A percentile compares a stretch with the other conserved stretches of the same genome.
These are phyloP conservation scores for Paragyromitra xinjiangensis DNA, from an alignment of 495 filamentous ascomycete genomes.

Conservation along the genomic window DNA sequence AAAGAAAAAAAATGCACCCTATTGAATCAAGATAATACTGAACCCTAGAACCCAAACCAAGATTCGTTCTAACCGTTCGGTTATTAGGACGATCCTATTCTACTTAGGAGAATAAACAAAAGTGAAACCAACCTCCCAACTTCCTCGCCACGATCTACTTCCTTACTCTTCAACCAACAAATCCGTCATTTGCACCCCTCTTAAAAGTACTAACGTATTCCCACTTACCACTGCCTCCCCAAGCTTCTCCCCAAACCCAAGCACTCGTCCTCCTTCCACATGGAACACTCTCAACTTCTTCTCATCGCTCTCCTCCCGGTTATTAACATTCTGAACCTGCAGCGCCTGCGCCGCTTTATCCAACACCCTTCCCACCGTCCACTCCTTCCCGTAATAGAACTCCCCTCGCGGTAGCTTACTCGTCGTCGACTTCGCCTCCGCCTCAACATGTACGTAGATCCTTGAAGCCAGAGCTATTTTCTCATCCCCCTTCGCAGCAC, in stretches of 20 bases:
- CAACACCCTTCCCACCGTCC: conserved; percentile 86
- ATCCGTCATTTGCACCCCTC: conserved; percentile 74
- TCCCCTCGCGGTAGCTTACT: conserved; percentile 78
- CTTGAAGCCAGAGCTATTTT: conserved; percentile 80
- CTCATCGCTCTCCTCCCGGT: conserved; percentile 78
- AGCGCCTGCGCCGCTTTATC: conserved; percentile 85
- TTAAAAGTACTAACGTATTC: conserved; percentile 86
- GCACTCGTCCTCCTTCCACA: conserved; percentile 83
- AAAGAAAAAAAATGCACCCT: background rate
- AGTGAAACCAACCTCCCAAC: background rate
- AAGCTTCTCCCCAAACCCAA: conserved; percentile 85
- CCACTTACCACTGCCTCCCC: conserved; percentile 76
- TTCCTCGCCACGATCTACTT: background rate
- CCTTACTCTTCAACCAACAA: conserved; percentile 57
- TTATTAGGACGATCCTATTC: background rate
- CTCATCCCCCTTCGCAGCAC: conserved; percentile 85
- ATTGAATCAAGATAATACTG: background rate
- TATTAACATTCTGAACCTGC: conserved; percentile 88
- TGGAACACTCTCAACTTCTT: conserved; percentile 86
- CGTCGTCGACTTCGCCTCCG: conserved; percentile 78
- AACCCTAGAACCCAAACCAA: background rate
- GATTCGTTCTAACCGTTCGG: background rate
- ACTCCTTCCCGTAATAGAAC: conserved; percentile 80
- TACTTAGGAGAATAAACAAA: background rate
- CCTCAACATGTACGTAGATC: conserved; percentile 85